Base-by-base conservation (phyloP, 345 rosid species). In the Sisymbrium irio region DNA sequence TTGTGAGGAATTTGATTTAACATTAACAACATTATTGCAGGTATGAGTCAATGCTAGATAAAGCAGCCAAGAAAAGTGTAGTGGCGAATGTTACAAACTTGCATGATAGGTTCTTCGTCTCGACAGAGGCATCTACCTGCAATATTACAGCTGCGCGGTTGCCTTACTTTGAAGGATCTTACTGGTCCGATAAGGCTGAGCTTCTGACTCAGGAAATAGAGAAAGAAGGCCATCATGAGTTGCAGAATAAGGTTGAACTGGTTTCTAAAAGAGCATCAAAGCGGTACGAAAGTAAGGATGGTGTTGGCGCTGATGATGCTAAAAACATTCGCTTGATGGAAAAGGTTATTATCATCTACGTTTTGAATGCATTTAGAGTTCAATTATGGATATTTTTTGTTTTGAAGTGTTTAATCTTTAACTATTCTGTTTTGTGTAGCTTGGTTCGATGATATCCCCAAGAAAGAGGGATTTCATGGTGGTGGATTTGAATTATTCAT, bases 101-200 rank as follows among this genome's bases (percentile, higher is more conserved):
- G 62, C 77, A 85, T 45, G 74, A 87, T 32, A 81, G 76, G 45
- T 83, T 83, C 80, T 85, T 87, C 11, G 67, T 68, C 32, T 36
- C 77, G 30, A 71, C 62, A 36, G 75, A 76, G 4, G 76, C 68
- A 59, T 55, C 42, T 50, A 66, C 70, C 55, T 65, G 76, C 66
- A 79, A 81, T 62, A 70, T 76, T 33, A 76, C 84, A 32, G 84
- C 85, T 65, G 78, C 91, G 4, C 78, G 79, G 15, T 68, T 87
- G 73, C 91, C 91, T 25, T 85, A 85, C 74, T 82, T 85, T 72
- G 91, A 87, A 70, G 88, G 91, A 40, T 84, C 79, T 59, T 83
- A 74, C 69, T 87, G 88, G 88, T 78, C 82, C 50, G 17, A 17
- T 64, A 75, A 69, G 46, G 84, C 88, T 25, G 82, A 85, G 77